A percentile compares a stretch with the other conserved stretches of the same genome.
These are phyloP conservation scores for Euptelea pleiosperma DNA, from an alignment of 164 flowering plant genomes.

Conservation along the genomic window DNA sequence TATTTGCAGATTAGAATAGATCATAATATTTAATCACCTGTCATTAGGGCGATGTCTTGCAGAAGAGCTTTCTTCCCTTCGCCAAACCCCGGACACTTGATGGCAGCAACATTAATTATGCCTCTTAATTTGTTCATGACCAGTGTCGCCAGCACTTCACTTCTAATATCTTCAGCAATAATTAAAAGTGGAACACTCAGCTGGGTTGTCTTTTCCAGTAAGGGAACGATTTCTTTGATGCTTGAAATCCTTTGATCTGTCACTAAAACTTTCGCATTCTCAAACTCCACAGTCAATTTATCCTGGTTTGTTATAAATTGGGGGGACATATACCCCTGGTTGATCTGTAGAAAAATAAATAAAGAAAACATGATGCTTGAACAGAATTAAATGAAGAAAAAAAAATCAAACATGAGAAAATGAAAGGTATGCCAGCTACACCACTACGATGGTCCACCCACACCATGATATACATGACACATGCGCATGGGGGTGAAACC, in stretches of 20 bases:
- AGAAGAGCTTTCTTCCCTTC: constrained; percentile 80
- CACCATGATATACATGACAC: not conserved
- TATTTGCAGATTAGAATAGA: too few relatives aligned
- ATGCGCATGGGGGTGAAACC: too few relatives aligned
- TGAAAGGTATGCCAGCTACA: not conserved
- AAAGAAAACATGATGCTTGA: constrained; percentile 13
- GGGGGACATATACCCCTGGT: constrained; percentile 88
- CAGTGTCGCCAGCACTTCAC: constrained; percentile 59
- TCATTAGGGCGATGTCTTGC: constrained; percentile 93
- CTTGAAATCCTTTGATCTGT: constrained; percentile 73
- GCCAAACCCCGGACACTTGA: constrained; percentile 75
- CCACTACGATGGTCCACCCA: constrained; percentile 4
- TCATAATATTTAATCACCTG: constrained; percentile 58
- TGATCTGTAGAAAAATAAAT: constrained; percentile 48
- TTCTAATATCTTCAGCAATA: constrained; percentile 74
- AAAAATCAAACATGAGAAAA: not conserved
- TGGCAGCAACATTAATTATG: constrained; percentile 67
- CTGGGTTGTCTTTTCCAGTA: constrained; percentile 79
- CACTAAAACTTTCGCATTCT: constrained; percentile 74
- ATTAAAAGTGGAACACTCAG: constrained; percentile 80
- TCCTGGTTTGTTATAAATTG: constrained; percentile 70
- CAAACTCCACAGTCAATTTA: constrained; percentile 68
- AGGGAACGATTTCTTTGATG: constrained; percentile 62
- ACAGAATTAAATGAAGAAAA: constrained; percentile 7
- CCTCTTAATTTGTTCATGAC: constrained; percentile 68